Conservation (phyloP, 83 land plant genomes). For the Isoetes engelmannii region DNA sequence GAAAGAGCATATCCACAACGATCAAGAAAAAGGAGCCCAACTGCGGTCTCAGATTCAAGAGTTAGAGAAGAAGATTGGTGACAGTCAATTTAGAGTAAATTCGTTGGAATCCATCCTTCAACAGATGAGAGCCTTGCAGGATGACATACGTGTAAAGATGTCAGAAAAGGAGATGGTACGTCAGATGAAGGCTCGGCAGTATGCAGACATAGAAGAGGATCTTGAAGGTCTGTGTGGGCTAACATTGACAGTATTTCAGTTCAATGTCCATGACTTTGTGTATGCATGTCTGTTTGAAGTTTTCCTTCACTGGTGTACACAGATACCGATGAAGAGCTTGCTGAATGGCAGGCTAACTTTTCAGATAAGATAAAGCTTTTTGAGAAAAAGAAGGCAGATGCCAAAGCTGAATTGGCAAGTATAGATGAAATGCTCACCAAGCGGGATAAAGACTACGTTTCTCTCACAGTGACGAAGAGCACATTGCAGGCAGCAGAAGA, state of each 20-base stretch:
- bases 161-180: constrained; percentile 54
- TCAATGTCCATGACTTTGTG: neutral
- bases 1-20: constrained; percentile 75
- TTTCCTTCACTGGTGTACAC: neutral
- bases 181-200: constrained; percentile 63
- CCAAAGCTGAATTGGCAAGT: constrained; percentile 55
- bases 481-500: constrained; percentile 83
- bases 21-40: constrained; percentile 55
- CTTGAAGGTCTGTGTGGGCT: constrained; percentile 56
- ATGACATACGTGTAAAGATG: constrained; percentile 48
- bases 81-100: constrained; percentile 49
- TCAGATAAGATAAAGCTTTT: constrained; percentile 49
- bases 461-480: constrained; percentile 42
- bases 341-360: constrained; percentile 77
- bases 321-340: constrained; percentile 90
- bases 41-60: constrained; percentile 60
- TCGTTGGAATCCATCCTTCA: constrained; percentile 49
- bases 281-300: neutral
- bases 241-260: neutral
- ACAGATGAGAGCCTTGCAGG: constrained; percentile 49
- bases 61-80: constrained; percentile 47
- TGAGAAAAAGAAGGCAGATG: constrained; percentile 38
- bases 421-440: constrained; percentile 29
- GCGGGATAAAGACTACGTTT: constrained; percentile 31
- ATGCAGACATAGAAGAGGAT: constrained; percentile 74